These are phyloP conservation scores for Pseudozyma tsukubaensis DNA, from an alignment of 1,284 basidiomycete genomes.

Conservation along the genomic window DNA sequence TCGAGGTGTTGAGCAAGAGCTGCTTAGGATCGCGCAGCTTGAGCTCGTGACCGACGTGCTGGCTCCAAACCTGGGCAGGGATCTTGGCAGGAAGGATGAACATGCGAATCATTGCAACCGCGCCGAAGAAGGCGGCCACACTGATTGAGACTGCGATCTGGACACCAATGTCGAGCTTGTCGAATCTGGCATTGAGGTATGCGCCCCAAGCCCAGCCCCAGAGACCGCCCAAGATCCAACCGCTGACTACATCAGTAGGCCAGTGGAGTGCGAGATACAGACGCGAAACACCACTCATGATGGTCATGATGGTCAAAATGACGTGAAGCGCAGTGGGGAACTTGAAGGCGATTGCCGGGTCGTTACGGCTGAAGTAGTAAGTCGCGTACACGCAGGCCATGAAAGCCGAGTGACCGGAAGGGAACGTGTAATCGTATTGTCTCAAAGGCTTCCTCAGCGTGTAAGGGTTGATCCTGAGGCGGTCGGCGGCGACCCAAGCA, in stretches of 20 bases:
- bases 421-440: constrained; percentile 32
- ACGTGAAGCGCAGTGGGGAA: constrained; percentile 19
- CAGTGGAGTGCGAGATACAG: constrained; percentile 31
- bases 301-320: constrained; percentile 10
- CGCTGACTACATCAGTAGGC: constrained; percentile 24
- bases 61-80: constrained; percentile 22
- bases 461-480: constrained; percentile 30
- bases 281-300: constrained; percentile 28
- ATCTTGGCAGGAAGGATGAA: constrained; percentile 28
- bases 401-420: constrained; percentile 30
- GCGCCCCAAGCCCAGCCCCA: constrained; percentile 30
- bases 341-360: constrained; percentile 9
- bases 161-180: constrained; percentile 12
- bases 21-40: constrained; percentile 22
- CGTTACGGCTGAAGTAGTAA: constrained; percentile 25
- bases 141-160: constrained; percentile 27
- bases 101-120: constrained; percentile 21
- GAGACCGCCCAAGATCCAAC: constrained; percentile 22
- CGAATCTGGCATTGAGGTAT: constrained; percentile 17
- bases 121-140: constrained; percentile 16
- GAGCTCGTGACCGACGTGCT: constrained; percentile 24
- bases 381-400: constrained; percentile 27
- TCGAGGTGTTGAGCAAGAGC: constrained; percentile 28
- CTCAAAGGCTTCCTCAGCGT: constrained; percentile 18
- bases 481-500: constrained; percentile 28